Evolutionary conservation across 2,329 filamentous ascomycete genomes (phyloP), one percentile per base, ranked within the genome.

Genomic region (Botrytis fabae): DNA sequence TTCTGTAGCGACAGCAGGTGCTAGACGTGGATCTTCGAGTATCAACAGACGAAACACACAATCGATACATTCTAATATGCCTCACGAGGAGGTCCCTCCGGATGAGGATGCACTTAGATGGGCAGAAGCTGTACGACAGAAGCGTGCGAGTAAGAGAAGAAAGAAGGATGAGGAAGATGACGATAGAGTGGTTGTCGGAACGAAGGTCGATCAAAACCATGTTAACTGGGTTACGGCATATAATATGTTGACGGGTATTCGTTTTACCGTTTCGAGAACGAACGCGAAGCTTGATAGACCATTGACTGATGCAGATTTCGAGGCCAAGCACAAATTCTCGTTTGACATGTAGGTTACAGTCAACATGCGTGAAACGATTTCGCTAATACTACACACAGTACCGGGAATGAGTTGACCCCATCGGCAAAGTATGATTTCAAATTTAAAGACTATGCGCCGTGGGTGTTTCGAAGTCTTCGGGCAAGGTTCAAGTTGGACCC

Each of bases 381-480:
- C 75, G 75, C 85, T 87, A 78, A 85, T 79, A 46, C 51, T 44
- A n/a, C 72, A 57, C 69, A 73, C 80, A 95, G 93, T 81, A 97
- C 95, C 77, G 96, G 96, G 76, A 98, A 98, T 82, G 96, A 99
- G 85, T 86, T 99, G 81, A 97, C 97, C 8, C 96, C 96, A 35
- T 98, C 95, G 75, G 95, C 96, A 78, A 98, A 99, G 84, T 99
- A 99, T 85, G 96, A 99, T 85, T 99, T 99, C 90, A 99, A 99
- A 83, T 99, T 99, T 87, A 99, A 99, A 85, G 96, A 99, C 84
- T 99, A 99, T 83, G 95, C 95, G n/a, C 96, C 96, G 73, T 98
- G 95, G 95, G 96, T 99, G 74, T 99, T 99, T 84, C 93, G 96
- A 79, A 93, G 94, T 83, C 87, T 99, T 61, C 93, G 96, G 77